phyloP scores from a whole-genome alignment of 78 protist genomes.

The Cavenderia fasciculata region DNA sequence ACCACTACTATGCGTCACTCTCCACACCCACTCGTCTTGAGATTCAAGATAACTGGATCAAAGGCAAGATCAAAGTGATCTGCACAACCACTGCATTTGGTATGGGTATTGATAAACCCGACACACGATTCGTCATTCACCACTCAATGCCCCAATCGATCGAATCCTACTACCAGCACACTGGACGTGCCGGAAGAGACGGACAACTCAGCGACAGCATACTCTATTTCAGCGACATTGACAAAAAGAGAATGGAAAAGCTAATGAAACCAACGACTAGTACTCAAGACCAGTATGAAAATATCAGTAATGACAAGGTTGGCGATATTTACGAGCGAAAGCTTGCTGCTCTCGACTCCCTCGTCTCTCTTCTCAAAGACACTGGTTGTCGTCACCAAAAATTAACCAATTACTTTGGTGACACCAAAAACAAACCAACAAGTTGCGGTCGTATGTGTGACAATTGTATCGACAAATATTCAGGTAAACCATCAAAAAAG shows the following conservation, averaged over 20 bases:
- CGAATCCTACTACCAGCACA: conserved; percentile 93
- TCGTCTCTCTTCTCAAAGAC: too few relatives aligned
- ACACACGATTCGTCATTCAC: conserved; percentile 96
- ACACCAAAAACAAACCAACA: too few relatives aligned
- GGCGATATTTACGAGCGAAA: too few relatives aligned
- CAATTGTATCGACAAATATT: too few relatives aligned
- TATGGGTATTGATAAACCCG: conserved; percentile 96
- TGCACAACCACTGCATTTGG: conserved; percentile 99
- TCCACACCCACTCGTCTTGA: background rate
- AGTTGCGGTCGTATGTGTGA: too few relatives aligned
- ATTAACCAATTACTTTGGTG: too few relatives aligned
- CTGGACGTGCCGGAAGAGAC: conserved; percentile 92
- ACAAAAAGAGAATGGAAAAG: background rate
- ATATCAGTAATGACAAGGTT: too few relatives aligned
- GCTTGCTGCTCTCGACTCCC: too few relatives aligned
- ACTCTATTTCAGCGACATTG: conserved; percentile 15
- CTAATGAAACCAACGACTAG: background rate
- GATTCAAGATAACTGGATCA: conserved; percentile 82
- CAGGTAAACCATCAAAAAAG: too few relatives aligned
- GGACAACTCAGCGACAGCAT: conserved; percentile 51
- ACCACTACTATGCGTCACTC: conserved; percentile 83
- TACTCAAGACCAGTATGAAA: background rate
- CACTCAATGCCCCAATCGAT: conserved; percentile 93
- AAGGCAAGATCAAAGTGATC: conserved; percentile 78
- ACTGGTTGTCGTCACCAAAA: too few relatives aligned